These are phyloP conservation scores for Apiospora sp. DNA, from an alignment of 2,329 filamentous ascomycete genomes.

Conservation along the genomic window DNA sequence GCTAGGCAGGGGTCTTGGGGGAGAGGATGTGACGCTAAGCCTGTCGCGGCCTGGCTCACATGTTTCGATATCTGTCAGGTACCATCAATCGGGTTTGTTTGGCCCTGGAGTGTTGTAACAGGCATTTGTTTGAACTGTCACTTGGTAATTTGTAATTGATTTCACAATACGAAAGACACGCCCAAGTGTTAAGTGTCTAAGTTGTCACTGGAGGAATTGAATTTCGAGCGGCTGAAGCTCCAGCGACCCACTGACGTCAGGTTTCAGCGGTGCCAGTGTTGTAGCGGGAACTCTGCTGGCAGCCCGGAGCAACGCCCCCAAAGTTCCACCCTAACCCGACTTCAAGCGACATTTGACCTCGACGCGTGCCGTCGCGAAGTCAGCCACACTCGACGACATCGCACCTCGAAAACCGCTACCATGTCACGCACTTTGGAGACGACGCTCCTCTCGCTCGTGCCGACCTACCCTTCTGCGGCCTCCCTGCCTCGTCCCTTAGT, in stretches of 20 bases:
- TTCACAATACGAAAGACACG: not conserved
- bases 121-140: not conserved
- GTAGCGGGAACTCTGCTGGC: constrained; percentile 1
- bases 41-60: not conserved
- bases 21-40: not conserved
- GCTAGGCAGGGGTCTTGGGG: not conserved
- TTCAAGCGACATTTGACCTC: not conserved
- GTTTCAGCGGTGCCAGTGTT: not conserved
- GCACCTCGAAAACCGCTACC: constrained; percentile 15
- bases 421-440: constrained; percentile 83
- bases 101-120: not conserved
- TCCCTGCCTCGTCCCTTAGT: constrained; percentile 74
- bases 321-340: constrained; percentile 12
- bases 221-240: not conserved
- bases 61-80: not conserved
- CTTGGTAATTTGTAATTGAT: not conserved
- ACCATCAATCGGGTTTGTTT: not conserved
- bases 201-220: not conserved
- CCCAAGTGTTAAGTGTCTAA: not conserved
- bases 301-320: constrained; percentile 9
- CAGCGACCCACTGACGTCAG: not conserved
- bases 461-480: constrained; percentile 71
- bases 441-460: constrained; percentile 76
- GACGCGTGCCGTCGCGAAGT: not conserved
- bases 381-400: constrained; percentile 1